Conservation (phyloP, 176 grass and related monocot species). For the Tuctoria greenei region DNA sequence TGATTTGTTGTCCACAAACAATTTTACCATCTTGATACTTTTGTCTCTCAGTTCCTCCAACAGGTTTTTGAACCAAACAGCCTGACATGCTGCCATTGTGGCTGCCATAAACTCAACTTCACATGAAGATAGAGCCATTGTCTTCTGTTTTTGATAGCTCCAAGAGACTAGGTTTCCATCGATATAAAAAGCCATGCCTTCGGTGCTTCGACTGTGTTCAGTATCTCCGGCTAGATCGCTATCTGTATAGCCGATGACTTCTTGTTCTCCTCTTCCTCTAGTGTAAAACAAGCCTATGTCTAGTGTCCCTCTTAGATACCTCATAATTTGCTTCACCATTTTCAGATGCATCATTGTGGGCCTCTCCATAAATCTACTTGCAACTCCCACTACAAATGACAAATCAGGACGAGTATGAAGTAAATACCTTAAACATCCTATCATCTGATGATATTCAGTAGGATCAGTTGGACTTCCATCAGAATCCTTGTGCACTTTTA, state of each 20-base stretch:
- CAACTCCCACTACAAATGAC: neutral
- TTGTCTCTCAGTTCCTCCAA: no score
- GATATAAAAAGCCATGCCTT: neutral
- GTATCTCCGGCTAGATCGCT: accelerated
- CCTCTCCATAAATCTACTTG: neutral
- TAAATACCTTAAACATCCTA: neutral
- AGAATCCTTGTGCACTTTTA: no score
- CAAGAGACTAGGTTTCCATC: accelerated
- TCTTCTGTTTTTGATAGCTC: neutral
- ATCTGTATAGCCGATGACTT: neutral
- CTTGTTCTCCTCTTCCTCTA: no score
- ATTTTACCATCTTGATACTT: no score
- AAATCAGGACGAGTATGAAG: neutral
- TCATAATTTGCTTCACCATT: neutral
- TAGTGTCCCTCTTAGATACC: neutral
- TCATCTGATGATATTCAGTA: no score
- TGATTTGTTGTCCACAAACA: no score
- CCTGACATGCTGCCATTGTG: no score
- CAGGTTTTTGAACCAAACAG: no score
- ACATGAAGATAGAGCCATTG: neutral
- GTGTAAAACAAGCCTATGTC: accelerated
- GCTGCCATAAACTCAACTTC: no score
- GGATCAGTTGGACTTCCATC: no score
- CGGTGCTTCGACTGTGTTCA: neutral
- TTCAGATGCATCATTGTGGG: neutral